Conservation (phyloP, 495 filamentous ascomycete species). For the Penicillium bialowiezense region DNA sequence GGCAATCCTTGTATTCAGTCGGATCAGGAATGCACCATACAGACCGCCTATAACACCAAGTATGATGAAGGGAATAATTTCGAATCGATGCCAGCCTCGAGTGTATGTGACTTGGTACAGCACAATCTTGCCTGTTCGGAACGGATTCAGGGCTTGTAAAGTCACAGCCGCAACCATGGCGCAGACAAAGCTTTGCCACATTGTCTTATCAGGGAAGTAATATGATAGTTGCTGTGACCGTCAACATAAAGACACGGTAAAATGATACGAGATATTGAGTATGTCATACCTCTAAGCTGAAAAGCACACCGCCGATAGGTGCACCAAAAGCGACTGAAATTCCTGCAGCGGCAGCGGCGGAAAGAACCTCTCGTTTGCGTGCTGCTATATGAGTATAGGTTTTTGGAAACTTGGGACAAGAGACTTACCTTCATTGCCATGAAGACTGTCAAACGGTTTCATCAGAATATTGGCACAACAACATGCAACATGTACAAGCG, state of each 20-base stretch:
- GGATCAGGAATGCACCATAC: conserved; percentile 93
- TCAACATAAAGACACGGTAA: conserved; percentile 14
- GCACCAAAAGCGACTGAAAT: conserved; percentile 98
- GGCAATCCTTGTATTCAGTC: conserved; percentile 84
- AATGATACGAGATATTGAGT: conserved; percentile 2
- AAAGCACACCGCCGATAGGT: conserved; percentile 88
- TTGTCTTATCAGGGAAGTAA: conserved; percentile 98
- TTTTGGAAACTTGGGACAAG: background rate
- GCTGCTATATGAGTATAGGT: conserved; percentile 46
- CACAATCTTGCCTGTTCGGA: conserved; percentile 93
- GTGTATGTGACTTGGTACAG: conserved; percentile 96
- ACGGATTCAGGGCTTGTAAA: conserved; percentile 89
- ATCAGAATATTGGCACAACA: conserved; percentile 96
- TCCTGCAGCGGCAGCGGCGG: conserved; percentile 88
- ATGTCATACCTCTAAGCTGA: conserved; percentile 81
- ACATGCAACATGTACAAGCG: conserved; percentile 94
- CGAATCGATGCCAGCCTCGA: conserved; percentile 90
- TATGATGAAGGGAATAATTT: conserved; percentile 83
- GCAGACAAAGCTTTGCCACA: conserved; percentile 99
- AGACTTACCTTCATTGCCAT: conserved; percentile 79
- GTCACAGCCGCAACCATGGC: conserved; percentile 97
- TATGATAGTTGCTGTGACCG: conserved; percentile 75
- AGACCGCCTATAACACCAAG: conserved; percentile 88
- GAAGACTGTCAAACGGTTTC: conserved; percentile 80
- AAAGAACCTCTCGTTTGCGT: conserved; percentile 91